These are phyloP conservation scores for Crataegus laevigata DNA, from an alignment of 306 rosid species.

Conservation along the genomic window DNA sequence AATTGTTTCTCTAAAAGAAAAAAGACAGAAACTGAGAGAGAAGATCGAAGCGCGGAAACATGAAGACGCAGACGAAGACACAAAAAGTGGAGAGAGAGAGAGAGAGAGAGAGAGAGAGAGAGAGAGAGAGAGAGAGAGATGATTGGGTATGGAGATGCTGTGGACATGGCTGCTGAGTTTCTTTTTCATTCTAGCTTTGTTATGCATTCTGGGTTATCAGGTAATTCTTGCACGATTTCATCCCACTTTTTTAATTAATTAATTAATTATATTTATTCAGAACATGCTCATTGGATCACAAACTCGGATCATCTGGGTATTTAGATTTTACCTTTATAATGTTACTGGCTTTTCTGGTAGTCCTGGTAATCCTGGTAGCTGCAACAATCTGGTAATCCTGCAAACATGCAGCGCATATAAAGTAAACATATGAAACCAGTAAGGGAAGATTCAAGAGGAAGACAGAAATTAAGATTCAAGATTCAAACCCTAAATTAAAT, in stretches of 20 bases:
- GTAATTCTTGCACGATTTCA: slow-evolving; percentile 13
- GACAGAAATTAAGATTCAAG: too few relatives aligned
- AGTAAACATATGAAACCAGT: too few relatives aligned
- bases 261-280: background rate
- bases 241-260: background rate
- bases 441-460: too few relatives aligned
- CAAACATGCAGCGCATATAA: too few relatives aligned
- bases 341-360: background rate
- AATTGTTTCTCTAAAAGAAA: background rate
- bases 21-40: background rate
- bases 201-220: slow-evolving; percentile 62
- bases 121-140: slow-evolving; percentile 1
- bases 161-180: slow-evolving; percentile 59
- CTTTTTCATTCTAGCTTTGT: slow-evolving; percentile 45
- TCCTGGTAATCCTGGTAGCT: too few relatives aligned
- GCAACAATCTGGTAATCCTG: too few relatives aligned
- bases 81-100: background rate
- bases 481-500: too few relatives aligned
- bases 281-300: background rate
- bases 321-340: background rate
- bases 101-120: background rate
- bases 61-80: background rate
- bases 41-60: background rate
- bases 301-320: background rate
- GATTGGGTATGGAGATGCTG: slow-evolving; percentile 41